Percentiles rank a stretch among this genome's conserved stretches.
These are phyloP conservation scores for Diaporthe citri DNA, from an alignment of 2,329 filamentous ascomycete genomes.

Conservation along the genomic window DNA sequence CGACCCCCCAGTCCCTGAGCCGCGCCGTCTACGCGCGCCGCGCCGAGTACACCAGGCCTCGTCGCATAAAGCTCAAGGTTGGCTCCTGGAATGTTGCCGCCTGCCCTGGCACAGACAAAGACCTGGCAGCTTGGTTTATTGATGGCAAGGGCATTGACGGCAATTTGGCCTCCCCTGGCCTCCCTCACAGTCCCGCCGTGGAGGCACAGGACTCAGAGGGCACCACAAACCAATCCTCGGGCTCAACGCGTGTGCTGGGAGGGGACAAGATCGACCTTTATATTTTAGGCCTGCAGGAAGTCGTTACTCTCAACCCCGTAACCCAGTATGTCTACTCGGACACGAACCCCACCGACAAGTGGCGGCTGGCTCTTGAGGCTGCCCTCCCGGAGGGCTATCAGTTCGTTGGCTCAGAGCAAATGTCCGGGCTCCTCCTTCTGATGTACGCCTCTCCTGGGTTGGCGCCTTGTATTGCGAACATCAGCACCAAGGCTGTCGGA, in stretches of 20 bases:
- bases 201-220: constrained; percentile 44
- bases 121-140: constrained; percentile 90
- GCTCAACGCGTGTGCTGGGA: constrained; percentile 61
- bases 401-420: constrained; percentile 83
- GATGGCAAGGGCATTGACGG: constrained; percentile 78
- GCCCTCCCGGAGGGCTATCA: constrained; percentile 83
- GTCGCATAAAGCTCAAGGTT: constrained; percentile 85
- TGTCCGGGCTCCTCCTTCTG: constrained; percentile 86
- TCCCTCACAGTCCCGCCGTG: constrained; percentile 56
- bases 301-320: constrained; percentile 86
- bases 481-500: constrained; percentile 86
- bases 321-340: constrained; percentile 85
- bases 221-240: constrained; percentile 46
- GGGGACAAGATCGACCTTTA: constrained; percentile 87
- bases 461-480: constrained; percentile 79
- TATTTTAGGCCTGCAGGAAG: constrained; percentile 90
- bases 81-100: constrained; percentile 96
- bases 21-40: constrained; percentile 78
- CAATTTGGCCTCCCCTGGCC: constrained; percentile 67
- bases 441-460: constrained; percentile 87
- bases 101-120: constrained; percentile 86
- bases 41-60: constrained; percentile 82
- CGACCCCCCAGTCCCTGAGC: constrained; percentile 70
- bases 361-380: constrained; percentile 81
- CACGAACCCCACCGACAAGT: constrained; percentile 77